Percentiles rank a stretch among this genome's conserved stretches.
These are phyloP conservation scores for Raphanus sativus DNA, from an alignment of 345 rosid species.

Conservation along the genomic window DNA sequence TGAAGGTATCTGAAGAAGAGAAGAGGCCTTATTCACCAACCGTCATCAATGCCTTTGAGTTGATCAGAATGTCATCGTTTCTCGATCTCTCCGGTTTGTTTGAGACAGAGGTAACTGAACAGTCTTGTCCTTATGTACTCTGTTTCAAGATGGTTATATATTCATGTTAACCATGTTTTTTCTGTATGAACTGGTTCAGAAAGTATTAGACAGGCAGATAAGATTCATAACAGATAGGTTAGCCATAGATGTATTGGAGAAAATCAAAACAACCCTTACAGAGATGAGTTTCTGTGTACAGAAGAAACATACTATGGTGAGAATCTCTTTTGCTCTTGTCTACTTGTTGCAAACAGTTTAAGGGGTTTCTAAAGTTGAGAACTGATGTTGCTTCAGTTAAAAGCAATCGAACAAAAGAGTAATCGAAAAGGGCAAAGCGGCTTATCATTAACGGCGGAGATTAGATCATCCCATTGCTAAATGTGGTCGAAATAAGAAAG, in stretches of 20 bases:
- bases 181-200: constrained; percentile 39
- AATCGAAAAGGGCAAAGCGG: constrained; percentile 34
- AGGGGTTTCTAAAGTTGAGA: background rate
- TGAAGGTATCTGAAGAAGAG: constrained; percentile 48
- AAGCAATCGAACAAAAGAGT: constrained; percentile 57
- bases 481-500: constrained; percentile 76
- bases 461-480: constrained; percentile 66
- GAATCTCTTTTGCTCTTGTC: background rate
- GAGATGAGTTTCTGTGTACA: constrained; percentile 83
- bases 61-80: constrained; percentile 92
- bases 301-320: constrained; percentile 72
- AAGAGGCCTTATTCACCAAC: constrained; percentile 47
- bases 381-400: constrained; percentile 48
- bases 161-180: background rate
- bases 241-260: constrained; percentile 61
- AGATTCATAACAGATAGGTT: constrained; percentile 71
- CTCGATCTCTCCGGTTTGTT: constrained; percentile 91
- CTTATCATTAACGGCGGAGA: constrained; percentile 76
- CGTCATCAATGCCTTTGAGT: constrained; percentile 78
- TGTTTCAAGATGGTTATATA: background rate
- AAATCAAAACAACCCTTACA: constrained; percentile 52
- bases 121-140: background rate
- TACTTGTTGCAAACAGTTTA: background rate
- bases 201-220: constrained; percentile 74
- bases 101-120: constrained; percentile 64